Evolutionary conservation across 2,329 filamentous ascomycete species (phyloP), one percentile per base, ranked within the genome.

Genomic region (Pseudogymnoascus sp.): DNA sequence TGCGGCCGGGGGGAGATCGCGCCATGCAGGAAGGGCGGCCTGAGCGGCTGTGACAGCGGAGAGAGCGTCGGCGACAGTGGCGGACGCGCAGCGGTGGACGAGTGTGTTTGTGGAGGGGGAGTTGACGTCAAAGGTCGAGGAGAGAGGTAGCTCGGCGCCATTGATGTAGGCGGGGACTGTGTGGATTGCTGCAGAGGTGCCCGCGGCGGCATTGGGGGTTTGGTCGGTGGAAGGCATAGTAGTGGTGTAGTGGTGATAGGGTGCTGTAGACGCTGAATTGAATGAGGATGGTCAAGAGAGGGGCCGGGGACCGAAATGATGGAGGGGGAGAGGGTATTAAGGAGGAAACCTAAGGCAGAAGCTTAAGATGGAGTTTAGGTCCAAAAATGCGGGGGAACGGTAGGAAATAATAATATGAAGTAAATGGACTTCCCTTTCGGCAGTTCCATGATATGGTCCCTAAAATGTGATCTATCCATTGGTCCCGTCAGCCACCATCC

Each of bases 21-120:
- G 80, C 91, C 91, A 96, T 64, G 81, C 76, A 47, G 81, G 82
- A 74, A 90, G 87, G 1, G 91, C 90, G 13, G 79, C 78, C n/a
- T 85, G 78, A 0, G 90, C 89, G 5, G 79, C 75, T 26, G 74
- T 68, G 62, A 80, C 74, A 8, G 86, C 82, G 8, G 77, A 75
- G 16, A 82, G 75, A 29, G 86, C 86, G 66, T 83, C 78, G 2
- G 77, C 74, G 56, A 82, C 82, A 38, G 81, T 76, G 2, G 85
- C 84, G 35, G 82, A 84, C 35, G 81, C 79, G 64, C 82, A 83
- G 63, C 80, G 79, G 66, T 82, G 77, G 70, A 86, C 78, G 40
- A 85, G 72, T 13, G 82, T 70, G 24, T 72, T 84, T 69, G 74
- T 83, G 70, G 59, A 71, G 2, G 88, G 88, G 60, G 79, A 83